These are phyloP conservation scores for Drechslerella stenobrocha DNA, from an alignment of 2,329 filamentous ascomycete species.

Conservation along the genomic window DNA sequence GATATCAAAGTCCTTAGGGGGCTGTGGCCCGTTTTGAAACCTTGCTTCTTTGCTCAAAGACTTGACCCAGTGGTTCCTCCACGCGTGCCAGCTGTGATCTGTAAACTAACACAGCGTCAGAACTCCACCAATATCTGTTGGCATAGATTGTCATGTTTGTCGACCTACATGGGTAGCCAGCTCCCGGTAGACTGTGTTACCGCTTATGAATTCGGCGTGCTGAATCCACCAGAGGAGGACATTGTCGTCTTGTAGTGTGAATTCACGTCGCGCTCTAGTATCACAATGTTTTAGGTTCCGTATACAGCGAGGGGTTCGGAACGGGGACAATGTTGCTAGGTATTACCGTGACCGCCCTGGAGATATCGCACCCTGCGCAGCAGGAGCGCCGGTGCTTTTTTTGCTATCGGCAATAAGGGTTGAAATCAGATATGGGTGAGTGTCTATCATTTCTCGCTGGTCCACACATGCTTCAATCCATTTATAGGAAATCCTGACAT, in stretches of 20 bases:
- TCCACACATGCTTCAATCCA: slow-evolving; percentile 63
- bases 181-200: slow-evolving; percentile 48
- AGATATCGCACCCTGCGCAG: too few species aligned
- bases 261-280: slow-evolving; percentile 30
- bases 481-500: slow-evolving; percentile 61
- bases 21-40: slow-evolving; percentile 14
- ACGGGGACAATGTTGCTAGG: too few species aligned
- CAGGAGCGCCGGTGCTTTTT: too few species aligned
- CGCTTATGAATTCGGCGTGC: slow-evolving; percentile 21
- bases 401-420: too few species aligned
- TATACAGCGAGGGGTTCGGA: too few species aligned
- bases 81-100: slow-evolving; percentile 49
- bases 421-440: slow-evolving; percentile 57
- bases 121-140: not conserved
- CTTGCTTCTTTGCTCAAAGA: slow-evolving; percentile 22
- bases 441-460: slow-evolving; percentile 59
- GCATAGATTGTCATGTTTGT: too few species aligned
- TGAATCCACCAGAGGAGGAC: slow-evolving; percentile 49
- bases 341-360: too few species aligned
- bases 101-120: slow-evolving; percentile 36
- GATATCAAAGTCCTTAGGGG: slow-evolving; percentile 26
- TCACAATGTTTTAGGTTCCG: not conserved
- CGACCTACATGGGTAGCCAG: slow-evolving; percentile 45
- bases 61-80: slow-evolving; percentile 52
- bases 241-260: slow-evolving; percentile 51